These are phyloP conservation scores for Saccharomyces hybrid DNA, from an alignment of 1,139 yeast species.

Conservation along the genomic window DNA sequence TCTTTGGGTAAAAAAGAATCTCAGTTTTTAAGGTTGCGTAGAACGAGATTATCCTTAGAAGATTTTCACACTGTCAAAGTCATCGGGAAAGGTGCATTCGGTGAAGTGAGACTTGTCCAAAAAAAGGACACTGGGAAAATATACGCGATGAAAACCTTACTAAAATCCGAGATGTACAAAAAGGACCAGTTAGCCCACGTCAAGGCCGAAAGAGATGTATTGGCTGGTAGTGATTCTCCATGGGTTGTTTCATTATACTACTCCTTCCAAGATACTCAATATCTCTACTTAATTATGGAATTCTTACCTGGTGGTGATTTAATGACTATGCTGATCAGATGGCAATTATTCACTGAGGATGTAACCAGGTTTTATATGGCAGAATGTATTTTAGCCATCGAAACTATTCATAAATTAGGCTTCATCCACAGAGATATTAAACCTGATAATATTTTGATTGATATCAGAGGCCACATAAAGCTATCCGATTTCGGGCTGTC, in stretches of 20 bases:
- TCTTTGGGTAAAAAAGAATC: conserved; percentile 70
- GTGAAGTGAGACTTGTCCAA: conserved; percentile 78
- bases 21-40: conserved; percentile 62
- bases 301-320: conserved; percentile 81
- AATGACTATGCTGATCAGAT: conserved; percentile 80
- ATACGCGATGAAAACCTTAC: conserved; percentile 74
- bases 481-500: conserved; percentile 77
- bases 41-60: conserved; percentile 66
- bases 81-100: conserved; percentile 82
- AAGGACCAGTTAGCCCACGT: conserved; percentile 80
- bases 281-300: conserved; percentile 73
- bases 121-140: conserved; percentile 76
- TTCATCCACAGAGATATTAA: conserved; percentile 78
- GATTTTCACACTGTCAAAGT: conserved; percentile 76
- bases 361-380: conserved; percentile 81
- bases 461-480: conserved; percentile 71
- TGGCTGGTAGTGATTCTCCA: conserved; percentile 79
- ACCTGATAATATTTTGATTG: conserved; percentile 75
- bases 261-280: conserved; percentile 73
- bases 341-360: conserved; percentile 82
- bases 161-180: conserved; percentile 76
- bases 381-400: conserved; percentile 77
- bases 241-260: conserved; percentile 80
- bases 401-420: conserved; percentile 72
- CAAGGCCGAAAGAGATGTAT: conserved; percentile 76